Conservation (phyloP, 139 green algal genomes). For the Micractinium conductrix region DNA sequence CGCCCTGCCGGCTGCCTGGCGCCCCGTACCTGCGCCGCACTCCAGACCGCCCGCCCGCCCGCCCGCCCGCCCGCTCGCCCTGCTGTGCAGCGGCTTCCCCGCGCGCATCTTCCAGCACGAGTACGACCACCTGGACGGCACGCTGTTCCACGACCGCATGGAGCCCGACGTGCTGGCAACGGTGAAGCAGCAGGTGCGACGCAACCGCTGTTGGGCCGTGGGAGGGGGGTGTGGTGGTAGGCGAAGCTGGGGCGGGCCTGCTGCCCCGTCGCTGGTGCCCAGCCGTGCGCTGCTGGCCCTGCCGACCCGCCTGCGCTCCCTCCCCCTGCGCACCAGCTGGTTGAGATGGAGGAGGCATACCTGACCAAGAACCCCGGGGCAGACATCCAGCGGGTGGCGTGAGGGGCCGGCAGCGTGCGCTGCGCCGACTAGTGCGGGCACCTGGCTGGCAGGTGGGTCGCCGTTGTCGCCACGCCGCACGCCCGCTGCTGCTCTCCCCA, state of each 20-base stretch:
- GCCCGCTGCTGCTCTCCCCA: no score
- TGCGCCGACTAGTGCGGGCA: no score
- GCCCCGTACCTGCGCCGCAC: not conserved
- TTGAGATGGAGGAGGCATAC: constrained; percentile 75
- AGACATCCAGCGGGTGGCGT: constrained; percentile 58
- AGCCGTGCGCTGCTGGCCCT: not conserved
- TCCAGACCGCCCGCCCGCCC: not conserved
- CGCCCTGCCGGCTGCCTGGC: no score
- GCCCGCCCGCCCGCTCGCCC: not conserved
- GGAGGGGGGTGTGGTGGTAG: not conserved
- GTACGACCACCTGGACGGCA: constrained; percentile 91
- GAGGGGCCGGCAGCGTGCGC: not conserved
- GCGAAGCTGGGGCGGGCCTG: no score
- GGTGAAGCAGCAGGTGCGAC: constrained; percentile 40
- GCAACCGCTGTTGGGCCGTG: no score
- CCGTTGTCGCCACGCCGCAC: no score
- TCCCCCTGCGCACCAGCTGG: constrained; percentile 43
- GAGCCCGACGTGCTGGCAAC: constrained; percentile 55
- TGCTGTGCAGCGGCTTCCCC: constrained; percentile 62
- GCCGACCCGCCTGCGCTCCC: not conserved
- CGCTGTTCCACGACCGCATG: constrained; percentile 90
- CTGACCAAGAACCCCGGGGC: constrained; percentile 64
- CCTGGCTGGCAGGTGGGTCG: no score
- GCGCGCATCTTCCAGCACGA: constrained; percentile 99
- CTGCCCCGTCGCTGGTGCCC: not conserved